These are phyloP conservation scores for Aspergillus ostianus DNA, from an alignment of 495 filamentous ascomycete species.

Conservation along the genomic window DNA sequence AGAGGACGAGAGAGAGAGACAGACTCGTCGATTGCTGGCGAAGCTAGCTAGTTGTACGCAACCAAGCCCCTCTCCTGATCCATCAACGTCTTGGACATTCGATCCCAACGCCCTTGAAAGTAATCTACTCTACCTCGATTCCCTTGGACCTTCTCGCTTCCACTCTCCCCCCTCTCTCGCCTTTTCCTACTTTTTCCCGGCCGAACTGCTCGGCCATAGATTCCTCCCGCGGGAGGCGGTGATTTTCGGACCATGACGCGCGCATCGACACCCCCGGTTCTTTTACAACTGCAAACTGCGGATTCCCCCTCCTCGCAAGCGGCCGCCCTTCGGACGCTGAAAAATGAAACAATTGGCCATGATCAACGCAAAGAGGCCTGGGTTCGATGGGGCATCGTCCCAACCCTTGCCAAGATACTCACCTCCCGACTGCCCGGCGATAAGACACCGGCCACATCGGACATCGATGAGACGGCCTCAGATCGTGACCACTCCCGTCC, in stretches of 20 bases:
- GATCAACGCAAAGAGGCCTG: constrained; percentile 79
- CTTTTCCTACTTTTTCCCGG: neutral
- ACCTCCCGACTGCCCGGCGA: constrained; percentile 30
- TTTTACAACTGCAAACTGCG: constrained; percentile 61
- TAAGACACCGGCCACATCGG: constrained; percentile 34
- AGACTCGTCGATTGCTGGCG: neutral
- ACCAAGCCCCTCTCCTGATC: neutral
- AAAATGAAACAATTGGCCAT: constrained; percentile 89
- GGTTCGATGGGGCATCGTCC: constrained; percentile 67
- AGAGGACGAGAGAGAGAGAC: neutral
- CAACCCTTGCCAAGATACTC: constrained; percentile 63
- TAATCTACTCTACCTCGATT: no score
- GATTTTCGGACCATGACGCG: constrained; percentile 47
- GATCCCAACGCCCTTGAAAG: neutral
- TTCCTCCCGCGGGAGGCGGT: constrained; percentile 32
- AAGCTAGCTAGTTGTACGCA: neutral
- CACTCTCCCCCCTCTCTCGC: neutral
- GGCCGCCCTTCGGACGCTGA: constrained; percentile 65
- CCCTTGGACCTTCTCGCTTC: neutral
- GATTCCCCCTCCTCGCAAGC: constrained; percentile 61
- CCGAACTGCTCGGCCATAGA: neutral
- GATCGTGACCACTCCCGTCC: constrained; percentile 17
- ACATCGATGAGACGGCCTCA: constrained; percentile 32
- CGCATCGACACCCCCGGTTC: constrained; percentile 50
- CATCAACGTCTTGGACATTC: neutral